Evolutionary conservation across 257 asterid species (phyloP), one percentile per base, ranked within the genome.

Genomic region (Scutellaria barbata): DNA sequence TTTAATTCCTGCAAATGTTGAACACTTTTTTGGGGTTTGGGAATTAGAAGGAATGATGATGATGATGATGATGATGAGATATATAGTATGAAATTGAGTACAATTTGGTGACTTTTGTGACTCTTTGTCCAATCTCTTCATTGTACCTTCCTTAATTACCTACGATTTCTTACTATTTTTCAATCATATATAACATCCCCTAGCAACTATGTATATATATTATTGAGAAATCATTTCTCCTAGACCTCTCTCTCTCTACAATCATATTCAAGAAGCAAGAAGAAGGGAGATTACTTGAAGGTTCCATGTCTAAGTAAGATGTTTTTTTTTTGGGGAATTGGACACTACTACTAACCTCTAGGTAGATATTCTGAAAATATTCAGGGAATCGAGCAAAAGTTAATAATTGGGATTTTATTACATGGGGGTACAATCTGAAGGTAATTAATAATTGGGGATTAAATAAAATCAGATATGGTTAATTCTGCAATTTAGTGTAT

Each of bases 21-120:
- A 80, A 76, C 76, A 63, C 80, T 55, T 75, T 83, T 72, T 78
- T 30, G 73, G 81, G 77, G 76, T 69, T 77, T 63, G 77, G 77
- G 68, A 80, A 69, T 74, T 67, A 73, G 82, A 77, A 75, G 72
- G 54, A 74, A 79, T 66, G 60, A 76, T 75, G 68, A 63, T 5
- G 10, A 79, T 66, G 60, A 76, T 75, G 68, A 63, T 5, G 10
- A 33, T 60, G 63, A 65, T 35, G 35, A 2, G 35, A 30, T 30
- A 10, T 20, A 20, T 22, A 5, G 12, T 68, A 56, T 59, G 79
- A 68, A 78, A 74, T 62, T 78, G 74, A 78, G 33, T 60, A 25
- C 7, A 72, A 50, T 74, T 68, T 81, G 65, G 82, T 62, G 80
- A 73, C 89, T 82, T 84, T 80, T 81, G 61, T 81, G 84, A 66